Base-by-base conservation (phyloP, 2,329 filamentous ascomycete species). In the Scortechinia acanthostroma region DNA sequence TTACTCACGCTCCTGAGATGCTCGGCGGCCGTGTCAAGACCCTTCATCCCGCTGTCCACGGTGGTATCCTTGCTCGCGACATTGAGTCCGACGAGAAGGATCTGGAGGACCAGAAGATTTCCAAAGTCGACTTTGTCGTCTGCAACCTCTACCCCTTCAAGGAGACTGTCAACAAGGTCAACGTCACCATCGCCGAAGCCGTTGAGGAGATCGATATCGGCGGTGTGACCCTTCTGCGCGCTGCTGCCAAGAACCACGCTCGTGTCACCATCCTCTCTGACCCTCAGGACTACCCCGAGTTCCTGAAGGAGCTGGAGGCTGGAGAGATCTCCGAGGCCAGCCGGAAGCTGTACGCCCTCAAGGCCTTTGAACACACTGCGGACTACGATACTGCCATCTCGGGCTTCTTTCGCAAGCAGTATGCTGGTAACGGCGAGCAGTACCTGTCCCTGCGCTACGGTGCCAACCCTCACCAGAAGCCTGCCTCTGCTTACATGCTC, bases 121-220 rank as follows among this genome's bases (percentile, higher is more conserved):
- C 87, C 71, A 95, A 95, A 71, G 89, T 95, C 48, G 89, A 95
- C 76, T 95, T 85, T 57, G 89, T 95, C 56, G 86, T 98, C 62
- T 97, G 93, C 84, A 98, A 98, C 71, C 78, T 98, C 46, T 97
- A 98, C 68, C 93, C 93, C 13, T 98, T 98, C 82, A 96, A 96
- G 74, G 91, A 97, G 64, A 98, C 93, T 22, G 83, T 98, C 55
- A 86, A 90, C 57, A 95, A 96, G 76, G 83, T 94, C 72, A 95
- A 95, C 59, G 93, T 98, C 58, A 97, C 91, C 49, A 88, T 98
- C 51, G 82, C 88, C 44, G 91, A 98, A 70, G 93, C 93, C 44
- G 91, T 98, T 30, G 93, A 98, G 71, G 93, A 98, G 73, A 95
- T 98, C 58, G 93, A 98, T 68, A 96, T 98, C 61, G 93, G 91